Base-by-base conservation (phyloP, 352 stramenopile genomes). In the Globisporangium megalacanthum region DNA sequence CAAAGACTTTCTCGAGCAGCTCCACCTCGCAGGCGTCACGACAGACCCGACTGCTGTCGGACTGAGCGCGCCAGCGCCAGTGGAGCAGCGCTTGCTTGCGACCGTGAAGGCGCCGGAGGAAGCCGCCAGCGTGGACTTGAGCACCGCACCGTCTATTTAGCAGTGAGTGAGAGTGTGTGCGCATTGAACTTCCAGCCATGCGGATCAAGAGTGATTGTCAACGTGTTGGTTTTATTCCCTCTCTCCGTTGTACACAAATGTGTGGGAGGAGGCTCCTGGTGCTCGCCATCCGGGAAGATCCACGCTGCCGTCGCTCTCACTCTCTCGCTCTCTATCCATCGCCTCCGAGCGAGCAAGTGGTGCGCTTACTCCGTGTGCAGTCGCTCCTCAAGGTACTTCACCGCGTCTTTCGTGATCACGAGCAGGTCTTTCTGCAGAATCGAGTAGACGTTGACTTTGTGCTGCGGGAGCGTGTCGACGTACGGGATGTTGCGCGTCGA, bases 361-460 rank as follows among this genome's bases (percentile, higher is more conserved):
- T 29, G 25, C 25, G 25, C 52, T 56, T 89, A 92, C 68, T 94
- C 85, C 33, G 85, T 73, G 73, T 92, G 81, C 62, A 94, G 75
- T 66, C 85, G 80, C 49, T 92, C 75, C 66, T 94, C 85, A 44
- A 94, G 73, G 69, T 94, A 94, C 79, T 92, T 93, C 68, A 89
- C 80, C 31, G 85, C 79, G 58, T 92, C 84, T 55, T 83, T 83
- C 33, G 85, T 92, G 66, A 93, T 78, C 59, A 95, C 78, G 45
- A 95, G 69, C 64, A 95, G 58, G 61, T 95, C 85, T 73, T 92
- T 92, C 63, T 95, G 79, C 67, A 95, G 58, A 70, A 95, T 93
- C 66, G 85, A 91, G 77, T 95, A 95, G 42, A 93, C 83, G 67
- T 93, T 95, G 70, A 95, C 84, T 78, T 93, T 92, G 70, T 89